Base-by-base conservation (phyloP, 2,329 filamentous ascomycete genomes). In the Periconia macrospinosa region DNA sequence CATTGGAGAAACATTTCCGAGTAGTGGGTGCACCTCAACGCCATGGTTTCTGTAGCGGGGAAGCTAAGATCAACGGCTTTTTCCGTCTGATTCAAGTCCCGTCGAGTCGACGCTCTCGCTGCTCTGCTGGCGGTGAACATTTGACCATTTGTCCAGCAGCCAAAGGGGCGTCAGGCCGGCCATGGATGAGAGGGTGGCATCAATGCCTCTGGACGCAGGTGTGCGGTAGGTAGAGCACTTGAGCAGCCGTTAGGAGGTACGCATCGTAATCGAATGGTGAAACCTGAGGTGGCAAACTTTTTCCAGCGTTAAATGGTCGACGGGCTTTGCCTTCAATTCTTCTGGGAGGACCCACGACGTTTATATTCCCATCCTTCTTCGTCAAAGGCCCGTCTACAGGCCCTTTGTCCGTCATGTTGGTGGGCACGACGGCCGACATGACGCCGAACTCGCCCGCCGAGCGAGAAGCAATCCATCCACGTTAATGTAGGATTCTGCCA, bases 371-470 rank as follows among this genome's bases (percentile, higher is more conserved):
- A 50, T 52, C 20, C 37, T n/a, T 37, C 33, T 37, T 37, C 33
- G 15, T 37, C 60, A 67, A 72, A 71, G 70, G 69, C 63, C 69
- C 68, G 68, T 71, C 62, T 71, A 54, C 68, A 65, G 67, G n/a
- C 33, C 30, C 60, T 61, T 58, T 60, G 55, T 54, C 59, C 49
- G 49, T 52, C 52, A 58, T 44, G 54, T 57, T 53, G 47, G 49
- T 52, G 52, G 50, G 44, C 43, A 46, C 50, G 56, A 54, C 50
- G 48, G 49, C 64, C 68, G 66, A 67, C 57, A 61, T 65, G 57
- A 56, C 56, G 62, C 65, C 64, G 64, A 33, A 47, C 43, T 33
- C 23, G 23, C 27, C 37, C 23, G 18, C 43, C 48, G 41, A 45
- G 33, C 33, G 33, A 37, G 33, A 37, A 37, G 33, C 33, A 37